Evolutionary conservation across 305 asterid genomes (phyloP).

Genomic region (Striga hermonthica): DNA sequence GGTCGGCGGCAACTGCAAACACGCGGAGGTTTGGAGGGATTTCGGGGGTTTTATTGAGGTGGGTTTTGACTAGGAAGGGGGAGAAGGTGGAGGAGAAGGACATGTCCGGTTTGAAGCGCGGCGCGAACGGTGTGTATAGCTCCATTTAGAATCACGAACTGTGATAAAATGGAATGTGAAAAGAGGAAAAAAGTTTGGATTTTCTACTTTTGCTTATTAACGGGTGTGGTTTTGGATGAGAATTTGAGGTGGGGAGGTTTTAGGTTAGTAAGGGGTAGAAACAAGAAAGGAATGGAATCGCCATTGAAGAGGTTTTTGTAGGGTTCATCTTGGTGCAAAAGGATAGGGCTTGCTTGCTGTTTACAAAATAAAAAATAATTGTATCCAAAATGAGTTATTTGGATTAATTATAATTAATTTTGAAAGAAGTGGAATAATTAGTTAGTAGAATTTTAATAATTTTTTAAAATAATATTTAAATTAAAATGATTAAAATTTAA

Average conservation of each 20-base stretch:
- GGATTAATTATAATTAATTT: too few relatives aligned
- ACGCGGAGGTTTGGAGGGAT: constrained; percentile 35
- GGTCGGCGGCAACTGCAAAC: constrained; percentile 68
- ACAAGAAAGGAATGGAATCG: constrained; percentile 19
- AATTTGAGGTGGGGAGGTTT: constrained; percentile 14
- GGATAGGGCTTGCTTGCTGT: too few relatives aligned
- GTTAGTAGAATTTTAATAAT: too few relatives aligned
- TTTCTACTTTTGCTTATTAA: background rate
- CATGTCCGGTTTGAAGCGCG: constrained; percentile 51
- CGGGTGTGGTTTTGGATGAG: background rate
- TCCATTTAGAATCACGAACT: constrained; percentile 43
- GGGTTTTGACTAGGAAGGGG: constrained; percentile 55
- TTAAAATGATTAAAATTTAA: too few relatives aligned
- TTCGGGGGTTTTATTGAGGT: constrained; percentile 43
- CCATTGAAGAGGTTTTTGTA: constrained; percentile 45
- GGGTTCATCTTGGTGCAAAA: constrained; percentile 34
- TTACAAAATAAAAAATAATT: too few relatives aligned
- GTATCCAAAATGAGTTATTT: too few relatives aligned
- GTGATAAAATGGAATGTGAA: background rate
- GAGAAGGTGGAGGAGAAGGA: constrained; percentile 71
- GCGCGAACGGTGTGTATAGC: constrained; percentile 57
- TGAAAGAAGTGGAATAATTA: too few relatives aligned
- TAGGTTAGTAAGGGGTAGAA: constrained; percentile 1
- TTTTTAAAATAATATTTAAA: too few relatives aligned
- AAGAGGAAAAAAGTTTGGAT: background rate